A percentile compares a stretch with the other conserved stretches of the same genome.
Evolutionary conservation across 176 grass and related monocot genomes (phyloP).

Genomic region (Dactylis glomerata): DNA sequence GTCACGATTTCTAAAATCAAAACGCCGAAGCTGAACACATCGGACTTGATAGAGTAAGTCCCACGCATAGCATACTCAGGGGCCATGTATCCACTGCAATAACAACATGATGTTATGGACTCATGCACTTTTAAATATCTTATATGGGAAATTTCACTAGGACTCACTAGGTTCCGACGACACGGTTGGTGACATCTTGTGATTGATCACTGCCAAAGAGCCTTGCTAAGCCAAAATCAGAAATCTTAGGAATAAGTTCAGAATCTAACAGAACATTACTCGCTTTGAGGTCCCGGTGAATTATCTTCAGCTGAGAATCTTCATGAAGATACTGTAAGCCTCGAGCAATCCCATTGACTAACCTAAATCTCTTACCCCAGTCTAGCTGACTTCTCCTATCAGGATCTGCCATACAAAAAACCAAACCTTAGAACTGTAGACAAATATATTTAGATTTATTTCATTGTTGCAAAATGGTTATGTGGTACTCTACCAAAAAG

Average conservation of each 20-base stretch:
- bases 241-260: constrained; percentile 67
- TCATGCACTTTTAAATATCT: background rate
- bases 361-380: constrained; percentile 53
- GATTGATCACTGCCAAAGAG: constrained; percentile 56
- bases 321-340: constrained; percentile 84
- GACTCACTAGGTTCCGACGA: constrained; percentile 77
- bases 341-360: constrained; percentile 56
- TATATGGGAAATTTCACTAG: background rate
- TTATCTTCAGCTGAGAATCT: constrained; percentile 76
- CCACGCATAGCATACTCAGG: constrained; percentile 67
- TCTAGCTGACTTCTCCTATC: constrained; percentile 30
- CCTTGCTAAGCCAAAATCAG: constrained; percentile 75
- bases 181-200: constrained; percentile 48
- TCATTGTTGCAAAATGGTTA: background rate
- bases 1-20: constrained; percentile 70
- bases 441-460: constrained; percentile 7
- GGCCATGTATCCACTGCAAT: constrained; percentile 52
- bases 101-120: background rate
- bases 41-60: constrained; percentile 65
- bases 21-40: constrained; percentile 72
- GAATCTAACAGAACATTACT: constrained; percentile 50
- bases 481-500: constrained; percentile 53
- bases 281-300: constrained; percentile 57
- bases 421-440: background rate
- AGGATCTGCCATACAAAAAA: constrained; percentile 33